These are phyloP conservation scores for Oropetium thomaeum DNA, from an alignment of 176 grass and related monocot genomes.

Conservation along the genomic window DNA sequence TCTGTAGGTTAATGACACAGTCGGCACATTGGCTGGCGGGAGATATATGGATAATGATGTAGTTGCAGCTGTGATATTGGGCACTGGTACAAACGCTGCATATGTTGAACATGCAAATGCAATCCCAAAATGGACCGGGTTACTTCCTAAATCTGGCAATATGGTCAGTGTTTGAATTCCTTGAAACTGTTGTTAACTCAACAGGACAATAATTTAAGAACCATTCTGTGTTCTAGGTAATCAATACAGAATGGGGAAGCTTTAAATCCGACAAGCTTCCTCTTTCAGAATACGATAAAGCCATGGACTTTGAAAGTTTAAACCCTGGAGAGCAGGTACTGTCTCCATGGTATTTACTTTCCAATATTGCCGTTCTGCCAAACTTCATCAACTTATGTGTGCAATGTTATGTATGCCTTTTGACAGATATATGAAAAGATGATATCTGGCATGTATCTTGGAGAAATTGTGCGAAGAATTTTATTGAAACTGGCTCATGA, in stretches of 20 bases:
- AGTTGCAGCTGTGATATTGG: conserved; percentile 68
- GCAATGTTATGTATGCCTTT: neutral
- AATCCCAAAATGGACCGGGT: conserved; percentile 65
- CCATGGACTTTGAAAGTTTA: conserved; percentile 79
- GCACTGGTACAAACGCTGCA: conserved; percentile 83
- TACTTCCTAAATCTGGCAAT: conserved; percentile 52
- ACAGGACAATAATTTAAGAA: neutral
- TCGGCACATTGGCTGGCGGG: conserved; percentile 67
- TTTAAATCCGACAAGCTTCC: conserved; percentile 82
- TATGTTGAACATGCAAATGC: conserved; percentile 72
- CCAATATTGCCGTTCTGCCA: neutral
- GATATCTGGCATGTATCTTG: conserved; percentile 95
- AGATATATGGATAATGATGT: conserved; percentile 71
- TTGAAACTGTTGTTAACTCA: too few species aligned
- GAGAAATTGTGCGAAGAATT: conserved; percentile 82
- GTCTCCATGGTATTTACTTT: neutral
- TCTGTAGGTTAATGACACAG: conserved; percentile 63
- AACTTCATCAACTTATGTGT: neutral
- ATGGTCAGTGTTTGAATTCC: conserved; percentile 44
- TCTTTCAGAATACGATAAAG: conserved; percentile 73
- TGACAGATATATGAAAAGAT: conserved; percentile 90
- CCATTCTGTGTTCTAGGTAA: conserved; percentile 53
- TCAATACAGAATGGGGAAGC: conserved; percentile 92
- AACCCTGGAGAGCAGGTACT: conserved; percentile 87
- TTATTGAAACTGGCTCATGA: conserved; percentile 71